phyloP scores from a whole-genome alignment of 257 asterid species.

The Handroanthus guayacan region DNA sequence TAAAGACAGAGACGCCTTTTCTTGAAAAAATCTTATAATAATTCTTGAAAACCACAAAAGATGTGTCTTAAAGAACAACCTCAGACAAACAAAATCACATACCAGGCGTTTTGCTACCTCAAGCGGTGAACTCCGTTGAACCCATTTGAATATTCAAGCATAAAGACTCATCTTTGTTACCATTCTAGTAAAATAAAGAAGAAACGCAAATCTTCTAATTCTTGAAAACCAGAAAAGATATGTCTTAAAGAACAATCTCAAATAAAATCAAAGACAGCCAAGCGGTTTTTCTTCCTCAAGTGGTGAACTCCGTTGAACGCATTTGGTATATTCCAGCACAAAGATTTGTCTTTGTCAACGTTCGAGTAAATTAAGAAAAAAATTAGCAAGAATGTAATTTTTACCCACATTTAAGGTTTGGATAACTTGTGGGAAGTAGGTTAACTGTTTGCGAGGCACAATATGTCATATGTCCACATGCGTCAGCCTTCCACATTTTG shows the following conservation, averaged over 20 bases:
- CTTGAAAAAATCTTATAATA: constrained; percentile 21
- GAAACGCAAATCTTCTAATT: neutral
- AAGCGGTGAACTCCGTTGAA: neutral
- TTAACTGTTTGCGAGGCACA: neutral
- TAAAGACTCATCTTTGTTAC: neutral
- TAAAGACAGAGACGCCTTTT: neutral
- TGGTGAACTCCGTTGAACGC: constrained; percentile 2
- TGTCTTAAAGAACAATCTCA: neutral
- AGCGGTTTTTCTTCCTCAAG: neutral
- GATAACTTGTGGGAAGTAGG: constrained; percentile 17
- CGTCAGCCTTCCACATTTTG: neutral
- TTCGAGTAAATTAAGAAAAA: neutral
- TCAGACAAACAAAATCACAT: constrained; percentile 17
- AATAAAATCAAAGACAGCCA: constrained; percentile 28
- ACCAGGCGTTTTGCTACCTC: constrained; percentile 21
- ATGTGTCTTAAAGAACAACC: neutral
- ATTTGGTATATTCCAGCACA: constrained; percentile 11
- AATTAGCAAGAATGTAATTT: neutral
- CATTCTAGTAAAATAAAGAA: neutral
- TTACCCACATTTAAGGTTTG: neutral
- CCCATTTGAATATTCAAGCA: constrained; percentile 20
- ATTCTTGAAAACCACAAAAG: constrained; percentile 27
- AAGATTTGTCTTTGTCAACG: neutral
- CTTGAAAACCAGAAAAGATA: constrained; percentile 27
- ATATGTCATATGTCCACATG: neutral